These are phyloP conservation scores for Thraustochytrium sp. DNA, from an alignment of 352 stramenopile genomes.

Conservation along the genomic window DNA sequence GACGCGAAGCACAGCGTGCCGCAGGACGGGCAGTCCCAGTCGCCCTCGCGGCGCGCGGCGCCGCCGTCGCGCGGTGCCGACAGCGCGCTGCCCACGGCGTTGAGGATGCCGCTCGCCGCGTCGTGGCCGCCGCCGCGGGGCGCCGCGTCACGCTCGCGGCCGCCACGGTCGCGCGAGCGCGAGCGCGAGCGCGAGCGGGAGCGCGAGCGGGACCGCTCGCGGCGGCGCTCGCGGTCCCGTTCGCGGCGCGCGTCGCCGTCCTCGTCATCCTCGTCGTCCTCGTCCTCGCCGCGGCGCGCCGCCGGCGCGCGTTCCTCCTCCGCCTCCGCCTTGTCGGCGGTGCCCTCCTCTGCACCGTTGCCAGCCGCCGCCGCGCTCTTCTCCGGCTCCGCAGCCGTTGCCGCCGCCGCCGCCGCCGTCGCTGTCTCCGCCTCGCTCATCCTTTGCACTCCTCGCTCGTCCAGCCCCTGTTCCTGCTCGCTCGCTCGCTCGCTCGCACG, in stretches of 20 bases:
- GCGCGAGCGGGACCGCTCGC: background rate
- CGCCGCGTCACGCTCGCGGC: background rate
- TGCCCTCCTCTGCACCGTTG: too few species aligned
- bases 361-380: background rate
- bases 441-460: background rate
- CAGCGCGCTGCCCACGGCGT: background rate
- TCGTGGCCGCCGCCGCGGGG: background rate
- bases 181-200: background rate
- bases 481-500: too few species aligned
- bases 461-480: too few species aligned
- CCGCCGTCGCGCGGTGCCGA: background rate
- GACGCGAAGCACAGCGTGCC: background rate
- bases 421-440: background rate
- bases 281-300: background rate
- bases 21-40: constrained; percentile 18
- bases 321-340: too few species aligned
- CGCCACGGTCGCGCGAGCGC: background rate
- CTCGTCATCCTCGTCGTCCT: background rate
- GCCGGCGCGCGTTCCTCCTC: too few species aligned
- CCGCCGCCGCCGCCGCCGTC: background rate
- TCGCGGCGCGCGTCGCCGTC: background rate
- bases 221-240: background rate
- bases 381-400: background rate
- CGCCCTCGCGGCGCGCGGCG: background rate
- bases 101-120: background rate